Evolutionary conservation across 495 filamentous ascomycete species (phyloP).

Genomic region (Xylaria bambusicola): DNA sequence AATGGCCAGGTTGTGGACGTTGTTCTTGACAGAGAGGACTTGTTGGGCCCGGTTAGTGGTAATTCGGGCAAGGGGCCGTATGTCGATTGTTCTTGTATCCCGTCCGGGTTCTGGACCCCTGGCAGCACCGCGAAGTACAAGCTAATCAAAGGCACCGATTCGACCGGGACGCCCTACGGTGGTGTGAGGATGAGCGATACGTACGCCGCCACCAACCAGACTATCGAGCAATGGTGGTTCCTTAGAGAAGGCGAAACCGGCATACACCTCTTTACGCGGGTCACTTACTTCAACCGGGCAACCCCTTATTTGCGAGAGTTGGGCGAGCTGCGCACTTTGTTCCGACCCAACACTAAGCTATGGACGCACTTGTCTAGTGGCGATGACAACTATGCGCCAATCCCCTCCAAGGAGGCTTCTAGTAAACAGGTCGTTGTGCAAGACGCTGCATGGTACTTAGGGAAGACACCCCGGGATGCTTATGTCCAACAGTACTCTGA

Average conservation of each 20-base stretch:
- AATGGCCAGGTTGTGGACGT: constrained; percentile 46
- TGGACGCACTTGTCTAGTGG: constrained; percentile 59
- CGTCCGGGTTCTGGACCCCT: constrained; percentile 55
- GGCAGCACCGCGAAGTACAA: constrained; percentile 47
- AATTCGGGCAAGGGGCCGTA: constrained; percentile 54
- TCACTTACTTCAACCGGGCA: constrained; percentile 55
- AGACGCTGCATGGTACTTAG: constrained; percentile 59
- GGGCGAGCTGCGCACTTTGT: constrained; percentile 58
- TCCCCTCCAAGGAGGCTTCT: constrained; percentile 48
- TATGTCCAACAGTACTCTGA: constrained; percentile 55
- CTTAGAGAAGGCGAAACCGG: constrained; percentile 58
- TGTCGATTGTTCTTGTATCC: constrained; percentile 61
- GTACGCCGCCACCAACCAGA: constrained; percentile 53
- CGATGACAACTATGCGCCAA: constrained; percentile 51
- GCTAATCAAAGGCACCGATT: constrained; percentile 52
- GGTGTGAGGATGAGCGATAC: constrained; percentile 55
- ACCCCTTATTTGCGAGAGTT: constrained; percentile 56
- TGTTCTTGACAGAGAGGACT: constrained; percentile 50
- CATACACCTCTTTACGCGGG: constrained; percentile 55
- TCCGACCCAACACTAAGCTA: constrained; percentile 54
- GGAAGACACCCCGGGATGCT: constrained; percentile 49
- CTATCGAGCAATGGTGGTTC: constrained; percentile 61
- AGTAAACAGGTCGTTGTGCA: constrained; percentile 49
- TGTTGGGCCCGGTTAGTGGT: constrained; percentile 48
- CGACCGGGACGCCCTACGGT: constrained; percentile 48